Base-by-base conservation (phyloP, 208 protist species). In the Crithidia expoeki region DNA sequence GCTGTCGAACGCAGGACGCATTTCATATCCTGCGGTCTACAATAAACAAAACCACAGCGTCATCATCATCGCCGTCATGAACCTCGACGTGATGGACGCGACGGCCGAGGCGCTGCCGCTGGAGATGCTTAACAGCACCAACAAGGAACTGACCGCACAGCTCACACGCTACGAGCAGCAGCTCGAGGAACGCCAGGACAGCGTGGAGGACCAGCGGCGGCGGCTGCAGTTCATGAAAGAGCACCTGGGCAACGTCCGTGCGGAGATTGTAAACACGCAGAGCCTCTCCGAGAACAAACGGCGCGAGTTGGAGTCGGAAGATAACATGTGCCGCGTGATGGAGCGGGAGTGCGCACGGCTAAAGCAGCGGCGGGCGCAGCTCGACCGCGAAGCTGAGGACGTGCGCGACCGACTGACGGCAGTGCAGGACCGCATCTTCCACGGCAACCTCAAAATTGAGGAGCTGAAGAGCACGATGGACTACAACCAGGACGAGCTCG, bases 401-500 rank as follows among this genome's bases (percentile, higher is more conserved):
- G 51, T 93, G 50, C 85, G 86, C 28, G 92, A 96, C 51, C 58
- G 80, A 34, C 67, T 94, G 34, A 88, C 88, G 19, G 34, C 76
- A 0, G 62, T 94, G 28, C 88, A 97, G 71, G 93, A 97, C 78
- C 66, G 78, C 58, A 89, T 98, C 30, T 98, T 98, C 60, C 84
- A 89, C 47, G 88, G 90, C 32, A 97, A 98, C 74, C 86, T 97
- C 27, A 86, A 88, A 62, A 89, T 98, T 71, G 96, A 98, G 59
- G 81, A 88, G 60, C 83, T 98, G 57, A 96, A 96, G 72, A 56
- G 73, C 0, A 81, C 94, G n/a, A 90, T 98, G 89, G 84, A 88
- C 70, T 96, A 94, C 81, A 96, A 98, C 74, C 93, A 98, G 74
- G 92, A 98, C 56, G 92, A 98, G 80, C 79, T 98, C 6, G 94